Evolutionary conservation across 202 grass and related monocot species (phyloP).

Genomic region (Carex sylvatica): DNA sequence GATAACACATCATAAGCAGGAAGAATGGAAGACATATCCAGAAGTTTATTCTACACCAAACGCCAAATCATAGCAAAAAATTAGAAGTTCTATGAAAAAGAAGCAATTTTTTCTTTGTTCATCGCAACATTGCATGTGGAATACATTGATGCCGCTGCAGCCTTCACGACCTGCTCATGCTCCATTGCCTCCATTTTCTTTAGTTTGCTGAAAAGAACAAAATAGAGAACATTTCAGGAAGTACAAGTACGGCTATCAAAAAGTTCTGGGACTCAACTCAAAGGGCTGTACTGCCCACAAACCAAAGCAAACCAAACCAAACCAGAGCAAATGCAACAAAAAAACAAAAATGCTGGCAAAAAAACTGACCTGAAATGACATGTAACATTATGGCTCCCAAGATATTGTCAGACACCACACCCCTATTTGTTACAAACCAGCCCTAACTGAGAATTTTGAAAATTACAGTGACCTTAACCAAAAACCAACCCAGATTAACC

Average conservation of each 20-base stretch:
- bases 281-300: neutral
- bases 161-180: constrained; percentile 74
- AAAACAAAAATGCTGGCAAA: neutral
- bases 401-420: neutral
- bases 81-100: constrained; percentile 35
- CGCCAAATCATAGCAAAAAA: neutral
- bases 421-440: neutral
- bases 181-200: constrained; percentile 61
- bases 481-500: neutral
- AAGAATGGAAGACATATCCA: neutral
- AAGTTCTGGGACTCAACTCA: neutral
- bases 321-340: neutral
- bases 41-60: constrained; percentile 21
- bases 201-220: constrained; percentile 48
- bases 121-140: constrained; percentile 85
- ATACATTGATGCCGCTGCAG: constrained; percentile 91
- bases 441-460: neutral
- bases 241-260: neutral
- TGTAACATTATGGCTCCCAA: neutral
- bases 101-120: constrained; percentile 62
- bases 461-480: neutral
- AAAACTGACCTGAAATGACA: neutral
- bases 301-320: neutral
- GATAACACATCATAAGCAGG: neutral
- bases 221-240: neutral